Evolutionary conservation across 164 flowering plant species (phyloP), one percentile per base, ranked within the genome.

Genomic region (Macadamia integrifolia): DNA sequence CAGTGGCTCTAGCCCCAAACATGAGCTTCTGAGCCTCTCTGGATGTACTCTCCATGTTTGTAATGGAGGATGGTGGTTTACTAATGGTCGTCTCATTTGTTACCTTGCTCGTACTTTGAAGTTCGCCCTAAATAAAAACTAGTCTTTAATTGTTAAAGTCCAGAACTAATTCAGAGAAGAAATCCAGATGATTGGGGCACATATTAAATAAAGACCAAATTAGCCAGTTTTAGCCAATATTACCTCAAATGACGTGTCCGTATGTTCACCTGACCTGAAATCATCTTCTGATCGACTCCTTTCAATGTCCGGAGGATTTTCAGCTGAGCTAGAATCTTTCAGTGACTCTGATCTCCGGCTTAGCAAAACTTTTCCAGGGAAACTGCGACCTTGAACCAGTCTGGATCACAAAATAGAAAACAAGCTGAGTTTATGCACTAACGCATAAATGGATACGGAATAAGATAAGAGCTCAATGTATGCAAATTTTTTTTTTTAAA

Each of bases 321-420:
- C 80, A 30, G 72, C 70, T 42, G 67, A 52, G 66, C 73, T 60
- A 53, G 85, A 61, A 48, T 74, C 78, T 62, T 76, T 80, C 42
- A 80, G 48, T 52, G 90, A 88, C 65, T 87, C 95, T 67, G 96
- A 63, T 70, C 86, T 86, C 61, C 91, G 79, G 46, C 87, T 85
- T 68, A 94, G 65, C 76, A 92, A 78, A 56, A 94, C 86, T 75
- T 94, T 94, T 23, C 99, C 97, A 78, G 99, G 99, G 73, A 94
- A 90, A 74, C 85, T 88, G 46, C 97, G 90, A 30, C 97, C 99
- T 78, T 92, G 87, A 32, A 92, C 90, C 76, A 91, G 78, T 80
- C 97, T 92, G 23, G 23, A 23, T 23, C 23, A 23, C 23, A 23
- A 23, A 23, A 23, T 23, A 23, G 23, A 23, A 23, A 23, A 23